Conservation (phyloP, 257 asterid species). For the Solanum chiquidenum region DNA sequence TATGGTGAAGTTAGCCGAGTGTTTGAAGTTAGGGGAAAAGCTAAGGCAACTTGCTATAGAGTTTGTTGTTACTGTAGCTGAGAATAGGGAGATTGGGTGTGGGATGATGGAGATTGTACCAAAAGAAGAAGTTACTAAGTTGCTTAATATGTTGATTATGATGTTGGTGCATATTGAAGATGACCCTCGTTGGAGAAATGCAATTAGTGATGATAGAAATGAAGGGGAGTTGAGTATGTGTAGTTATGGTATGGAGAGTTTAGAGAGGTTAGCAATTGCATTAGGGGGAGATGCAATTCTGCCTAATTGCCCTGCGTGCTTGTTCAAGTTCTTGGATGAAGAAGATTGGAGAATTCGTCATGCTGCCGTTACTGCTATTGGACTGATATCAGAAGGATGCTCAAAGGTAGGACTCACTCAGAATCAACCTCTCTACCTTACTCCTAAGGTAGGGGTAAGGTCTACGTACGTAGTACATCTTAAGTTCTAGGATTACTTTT, state of each 20-base stretch:
- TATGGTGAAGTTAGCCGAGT: background rate
- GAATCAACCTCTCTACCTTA: background rate
- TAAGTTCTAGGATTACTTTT: background rate
- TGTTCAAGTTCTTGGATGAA: background rate
- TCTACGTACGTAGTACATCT: background rate
- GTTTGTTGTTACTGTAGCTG: background rate
- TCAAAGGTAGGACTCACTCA: background rate
- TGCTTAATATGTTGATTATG: background rate
- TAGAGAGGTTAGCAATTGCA: slow-evolving; percentile 1
- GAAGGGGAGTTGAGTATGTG: background rate
- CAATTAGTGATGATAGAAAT: background rate
- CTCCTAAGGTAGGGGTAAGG: background rate
- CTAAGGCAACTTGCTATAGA: background rate
- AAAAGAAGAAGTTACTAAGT: background rate
- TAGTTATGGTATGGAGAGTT: background rate
- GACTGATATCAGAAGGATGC: background rate
- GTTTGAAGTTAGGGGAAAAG: background rate
- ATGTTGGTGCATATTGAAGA: background rate
- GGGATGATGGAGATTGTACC: background rate
- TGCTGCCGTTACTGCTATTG: background rate
- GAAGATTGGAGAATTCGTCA: background rate
- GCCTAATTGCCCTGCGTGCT: background rate
- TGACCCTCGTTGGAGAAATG: background rate
- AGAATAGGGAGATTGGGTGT: background rate
- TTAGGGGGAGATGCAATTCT: background rate